These are phyloP conservation scores for Lotus japonicus DNA, from an alignment of 306 rosid species.

Conservation along the genomic window DNA sequence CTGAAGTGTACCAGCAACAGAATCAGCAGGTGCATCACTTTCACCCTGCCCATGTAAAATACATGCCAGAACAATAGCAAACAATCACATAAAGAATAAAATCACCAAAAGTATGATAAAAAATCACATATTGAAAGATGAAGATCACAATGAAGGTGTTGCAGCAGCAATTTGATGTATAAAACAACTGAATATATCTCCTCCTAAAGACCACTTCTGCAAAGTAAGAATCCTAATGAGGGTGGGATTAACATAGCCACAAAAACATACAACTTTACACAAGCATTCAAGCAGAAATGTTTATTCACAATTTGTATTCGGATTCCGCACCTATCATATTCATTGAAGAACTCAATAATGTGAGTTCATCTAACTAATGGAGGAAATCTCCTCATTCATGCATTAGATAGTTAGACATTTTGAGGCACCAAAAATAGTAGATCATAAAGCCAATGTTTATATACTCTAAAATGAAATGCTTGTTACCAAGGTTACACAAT, in stretches of 20 bases:
- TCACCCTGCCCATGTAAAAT: constrained; percentile 54
- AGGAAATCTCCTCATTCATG: no score
- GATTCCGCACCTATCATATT: not conserved
- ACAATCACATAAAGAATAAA: not conserved
- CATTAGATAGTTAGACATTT: not conserved
- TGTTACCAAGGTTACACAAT: not conserved
- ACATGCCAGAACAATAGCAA: constrained; percentile 15
- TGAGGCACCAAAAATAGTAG: not conserved
- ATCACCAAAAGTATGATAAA: not conserved
- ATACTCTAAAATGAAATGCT: not conserved
- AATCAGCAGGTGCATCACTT: constrained; percentile 69
- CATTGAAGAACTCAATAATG: not conserved
- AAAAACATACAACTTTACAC: not conserved
- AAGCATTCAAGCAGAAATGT: not conserved
- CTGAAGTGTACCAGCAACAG: constrained; percentile 83
- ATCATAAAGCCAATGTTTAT: not conserved
- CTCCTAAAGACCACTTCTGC: not conserved
- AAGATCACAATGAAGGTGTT: not conserved
- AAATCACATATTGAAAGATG: not conserved
- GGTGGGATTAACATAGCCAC: not conserved
- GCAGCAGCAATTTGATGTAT: not conserved
- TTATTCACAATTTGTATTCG: not conserved
- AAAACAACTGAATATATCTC: not conserved
- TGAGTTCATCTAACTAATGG: not conserved
- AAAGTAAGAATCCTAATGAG: not conserved